Base-by-base conservation (phyloP, 2,329 filamentous ascomycete species). In the Coniochaeta sp. region DNA sequence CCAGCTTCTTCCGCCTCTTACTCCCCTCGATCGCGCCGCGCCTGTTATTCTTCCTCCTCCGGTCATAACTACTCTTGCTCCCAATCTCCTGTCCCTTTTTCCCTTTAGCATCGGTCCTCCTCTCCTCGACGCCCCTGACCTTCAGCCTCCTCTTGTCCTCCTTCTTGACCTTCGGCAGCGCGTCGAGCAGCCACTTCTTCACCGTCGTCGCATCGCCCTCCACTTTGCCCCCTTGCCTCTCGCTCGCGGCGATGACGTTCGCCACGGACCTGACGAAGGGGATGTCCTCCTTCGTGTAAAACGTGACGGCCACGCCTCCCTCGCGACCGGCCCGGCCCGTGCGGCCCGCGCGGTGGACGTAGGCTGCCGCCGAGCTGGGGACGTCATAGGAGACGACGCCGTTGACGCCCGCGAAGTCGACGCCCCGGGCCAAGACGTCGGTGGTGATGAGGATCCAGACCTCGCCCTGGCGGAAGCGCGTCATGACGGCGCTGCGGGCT, bases 321-420 rank as follows among this genome's bases (percentile, higher is more conserved):
- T 88, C 83, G 22, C 91, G 81, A 0, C 94, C 94, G 0, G 91
- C 94, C 20, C 94, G 81, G 0, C 92, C 94, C 0, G 94, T 97
- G 46, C 94, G 82, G 0, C 94, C 94, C 0, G 94, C 91, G 10
- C 94, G 88, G 70, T 99, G 94, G 6, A 99, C 87, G 64, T 99
- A 99, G 1, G 83, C 84, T 0, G 91, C 92, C 5, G 87, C 87
- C 0, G 88, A 91, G n/a, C 86, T 89, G 0, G 94, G 94, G 8
- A 96, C 90, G 67, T 99, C 94, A 71, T 96, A 99, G 70, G 97
- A 99, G 49, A 99, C 88, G 0, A 99, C 91, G 45, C 91, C 91
- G 62, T 96, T 96, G 56, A 99, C 85, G 48, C 94, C 94, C 8
- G 88, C 84, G 72, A 99, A 96, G 68, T 99, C 94, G 35, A 99